These are phyloP conservation scores for Fusarium sp. DNA, from an alignment of 2,329 filamentous ascomycete genomes.

Conservation along the genomic window DNA sequence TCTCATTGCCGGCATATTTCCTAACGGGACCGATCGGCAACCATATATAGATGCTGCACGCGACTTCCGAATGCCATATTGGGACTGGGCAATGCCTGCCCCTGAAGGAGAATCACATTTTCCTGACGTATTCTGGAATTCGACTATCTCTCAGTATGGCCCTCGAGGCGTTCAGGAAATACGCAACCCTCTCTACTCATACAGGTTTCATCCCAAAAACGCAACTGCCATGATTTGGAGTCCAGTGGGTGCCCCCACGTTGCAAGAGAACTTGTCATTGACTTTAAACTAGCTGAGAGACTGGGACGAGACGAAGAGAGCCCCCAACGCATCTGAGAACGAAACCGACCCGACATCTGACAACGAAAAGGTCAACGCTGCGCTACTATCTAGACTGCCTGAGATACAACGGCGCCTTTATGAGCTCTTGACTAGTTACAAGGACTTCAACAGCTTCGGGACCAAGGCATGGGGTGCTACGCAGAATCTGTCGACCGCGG, in stretches of 20 bases:
- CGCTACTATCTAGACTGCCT: conserved; percentile 58
- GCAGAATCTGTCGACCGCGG: conserved; percentile 61
- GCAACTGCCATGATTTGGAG: conserved; percentile 66
- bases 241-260: conserved; percentile 61
- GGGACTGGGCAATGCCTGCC: conserved; percentile 68
- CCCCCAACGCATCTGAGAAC: conserved; percentile 56
- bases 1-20: conserved; percentile 62
- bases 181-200: conserved; percentile 71
- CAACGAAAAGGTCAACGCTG: conserved; percentile 65
- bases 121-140: conserved; percentile 59
- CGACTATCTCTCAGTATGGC: conserved; percentile 64
- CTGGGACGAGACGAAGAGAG: conserved; percentile 71
- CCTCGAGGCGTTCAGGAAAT: conserved; percentile 68
- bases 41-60: conserved; percentile 64
- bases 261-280: background rate
- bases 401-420: conserved; percentile 73
- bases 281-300: conserved; percentile 61
- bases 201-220: conserved; percentile 70
- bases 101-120: conserved; percentile 61
- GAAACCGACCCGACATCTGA: conserved; percentile 60
- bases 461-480: conserved; percentile 72
- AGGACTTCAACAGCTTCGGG: conserved; percentile 75
- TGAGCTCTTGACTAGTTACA: conserved; percentile 74
- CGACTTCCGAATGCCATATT: conserved; percentile 68
- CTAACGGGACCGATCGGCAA: conserved; percentile 57